Evolutionary conservation across 225 moss, liverwort and hornwort genomes (phyloP), one percentile per base, ranked within the genome.

Genomic region (Polytrichum formosum): DNA sequence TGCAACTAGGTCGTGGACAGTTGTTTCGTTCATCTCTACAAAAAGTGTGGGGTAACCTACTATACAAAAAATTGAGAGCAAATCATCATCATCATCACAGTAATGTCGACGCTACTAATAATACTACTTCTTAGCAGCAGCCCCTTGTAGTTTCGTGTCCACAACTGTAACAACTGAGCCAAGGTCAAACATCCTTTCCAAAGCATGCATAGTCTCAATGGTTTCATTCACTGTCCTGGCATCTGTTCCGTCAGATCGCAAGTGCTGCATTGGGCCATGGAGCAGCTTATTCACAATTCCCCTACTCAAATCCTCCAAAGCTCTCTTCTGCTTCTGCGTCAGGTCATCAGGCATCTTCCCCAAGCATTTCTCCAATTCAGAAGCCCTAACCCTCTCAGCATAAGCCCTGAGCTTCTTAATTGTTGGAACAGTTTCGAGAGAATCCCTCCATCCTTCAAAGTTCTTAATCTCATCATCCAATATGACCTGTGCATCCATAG

Each of bases 391-490:
- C 27, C 90, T 81, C 75, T 95, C 95, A 0, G 93, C 95, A 55
- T 95, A 93, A 4, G 95, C 84, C 62, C 95, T 81, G 26, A 95
- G 73, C 63, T 91, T 93, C 70, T 95, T 95, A 16, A 95, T 95
- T 5, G 95, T 95, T 2, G 95, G 95, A n/a, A 95, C 95, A 0
- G 93, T 95, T 72, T 95, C 95, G 54, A 95, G 72, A 1, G 93
- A 93, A 65, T 95, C 95, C 63, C 95, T 74, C 95, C 95, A 95
- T 1, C 91, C 82, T 26, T 95, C 95, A 72, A 95, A 95, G 59
- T 88, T 91, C 65, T 86, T 78, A 28, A 95, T 82, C 67, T 95
- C 95, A 35, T 91, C 89, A 69, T 95, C 95, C 37, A 95, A 91
- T 8, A 95, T 90, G 6, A 88, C 80, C 66, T 95, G 95, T 1